Percentiles rank a stretch among this genome's conserved stretches.
Conservation (phyloP, 2,329 filamentous ascomycete species). For the Coniochaeta sp. region DNA sequence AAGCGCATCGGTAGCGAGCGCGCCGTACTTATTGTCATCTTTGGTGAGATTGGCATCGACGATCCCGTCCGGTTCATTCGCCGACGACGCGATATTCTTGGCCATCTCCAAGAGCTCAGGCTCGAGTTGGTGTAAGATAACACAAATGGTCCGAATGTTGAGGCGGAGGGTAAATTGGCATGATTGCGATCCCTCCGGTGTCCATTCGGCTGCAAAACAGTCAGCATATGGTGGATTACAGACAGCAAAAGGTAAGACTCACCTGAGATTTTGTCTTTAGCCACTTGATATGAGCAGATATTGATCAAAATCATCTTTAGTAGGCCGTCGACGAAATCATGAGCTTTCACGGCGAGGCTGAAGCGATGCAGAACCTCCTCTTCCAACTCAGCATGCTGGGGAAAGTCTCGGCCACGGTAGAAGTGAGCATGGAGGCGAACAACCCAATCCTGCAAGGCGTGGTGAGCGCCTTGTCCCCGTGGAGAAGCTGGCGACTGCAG, state of each 20-base stretch:
- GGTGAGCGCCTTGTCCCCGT: constrained; percentile 19
- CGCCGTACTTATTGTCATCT: constrained; percentile 22
- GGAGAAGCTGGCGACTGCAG: constrained; percentile 31
- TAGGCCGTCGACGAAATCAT: constrained; percentile 52
- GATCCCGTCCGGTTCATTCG: constrained; percentile 30
- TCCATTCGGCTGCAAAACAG: constrained; percentile 30
- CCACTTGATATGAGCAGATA: constrained; percentile 73
- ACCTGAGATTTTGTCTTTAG: constrained; percentile 54
- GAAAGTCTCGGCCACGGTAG: constrained; percentile 68
- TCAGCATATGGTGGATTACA: constrained; percentile 10
- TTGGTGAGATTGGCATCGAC: constrained; percentile 21
- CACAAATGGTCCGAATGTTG: constrained; percentile 70
- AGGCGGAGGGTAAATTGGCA: constrained; percentile 65
- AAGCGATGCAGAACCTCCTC: constrained; percentile 77
- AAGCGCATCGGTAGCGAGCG: constrained; percentile 34
- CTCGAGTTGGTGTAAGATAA: constrained; percentile 62
- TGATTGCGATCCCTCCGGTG: constrained; percentile 34
- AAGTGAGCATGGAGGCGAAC: constrained; percentile 79
- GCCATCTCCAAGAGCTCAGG: constrained; percentile 55
- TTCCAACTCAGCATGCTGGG: constrained; percentile 74
- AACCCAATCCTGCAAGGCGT: constrained; percentile 62
- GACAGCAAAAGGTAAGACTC: constrained; percentile 1
- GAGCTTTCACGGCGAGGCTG: constrained; percentile 63
- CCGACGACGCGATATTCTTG: constrained; percentile 25
- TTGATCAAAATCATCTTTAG: constrained; percentile 81